Percentiles rank a stretch among this genome's conserved stretches.
Conservation (phyloP, 495 filamentous ascomycete species). For the Gamarada debralockiae region DNA sequence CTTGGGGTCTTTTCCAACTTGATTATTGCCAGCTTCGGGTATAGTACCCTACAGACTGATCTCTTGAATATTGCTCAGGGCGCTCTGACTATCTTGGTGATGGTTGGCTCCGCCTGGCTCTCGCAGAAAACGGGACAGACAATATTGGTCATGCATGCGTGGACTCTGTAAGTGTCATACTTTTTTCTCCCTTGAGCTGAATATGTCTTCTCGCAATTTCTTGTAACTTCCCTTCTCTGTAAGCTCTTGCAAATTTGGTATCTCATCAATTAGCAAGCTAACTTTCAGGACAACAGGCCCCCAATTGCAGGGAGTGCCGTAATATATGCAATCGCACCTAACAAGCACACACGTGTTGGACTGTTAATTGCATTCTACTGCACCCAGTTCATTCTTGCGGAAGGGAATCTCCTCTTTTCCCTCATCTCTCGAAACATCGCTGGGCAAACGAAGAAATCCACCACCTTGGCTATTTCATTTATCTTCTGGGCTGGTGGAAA, state of each 20-base stretch:
- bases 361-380: constrained; percentile 18
- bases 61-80: constrained; percentile 63
- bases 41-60: constrained; percentile 53
- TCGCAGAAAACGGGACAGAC: constrained; percentile 55
- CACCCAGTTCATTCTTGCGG: constrained; percentile 18
- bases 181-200: constrained; percentile 61
- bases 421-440: constrained; percentile 17
- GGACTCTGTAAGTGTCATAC: constrained; percentile 42
- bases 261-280: background rate
- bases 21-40: constrained; percentile 51
- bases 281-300: background rate
- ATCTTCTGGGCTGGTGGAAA: constrained; percentile 19
- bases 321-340: constrained; percentile 24
- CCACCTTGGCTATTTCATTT: constrained; percentile 10
- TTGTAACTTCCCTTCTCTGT: background rate
- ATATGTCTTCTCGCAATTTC: constrained; percentile 40
- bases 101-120: constrained; percentile 54
- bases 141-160: constrained; percentile 38
- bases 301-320: constrained; percentile 15
- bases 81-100: constrained; percentile 57
- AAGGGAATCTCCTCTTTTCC: constrained; percentile 17
- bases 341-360: constrained; percentile 28
- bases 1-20: constrained; percentile 70
- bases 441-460: constrained; percentile 20
- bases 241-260: no score